phyloP scores from a whole-genome alignment of 2,329 filamentous ascomycete species.

The Pseudocercospora musae region DNA sequence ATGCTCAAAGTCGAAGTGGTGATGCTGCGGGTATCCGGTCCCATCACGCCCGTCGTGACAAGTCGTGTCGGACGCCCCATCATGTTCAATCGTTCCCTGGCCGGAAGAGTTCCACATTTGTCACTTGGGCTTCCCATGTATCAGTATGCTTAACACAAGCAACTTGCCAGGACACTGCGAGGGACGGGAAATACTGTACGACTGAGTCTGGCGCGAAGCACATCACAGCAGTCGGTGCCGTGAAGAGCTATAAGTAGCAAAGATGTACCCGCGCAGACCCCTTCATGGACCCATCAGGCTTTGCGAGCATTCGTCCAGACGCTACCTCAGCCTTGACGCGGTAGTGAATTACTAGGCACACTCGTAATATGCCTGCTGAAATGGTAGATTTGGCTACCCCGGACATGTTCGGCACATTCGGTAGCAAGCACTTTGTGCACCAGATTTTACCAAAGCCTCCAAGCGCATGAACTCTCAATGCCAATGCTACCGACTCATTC shows the following conservation, averaged over 20 bases:
- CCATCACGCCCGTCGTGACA: no score
- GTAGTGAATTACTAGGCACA: not conserved
- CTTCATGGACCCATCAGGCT: no score
- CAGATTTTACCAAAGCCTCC: not conserved
- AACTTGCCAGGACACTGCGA: not conserved
- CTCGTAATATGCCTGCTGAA: not conserved
- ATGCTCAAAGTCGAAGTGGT: not conserved
- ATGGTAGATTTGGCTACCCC: not conserved
- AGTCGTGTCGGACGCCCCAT: no score
- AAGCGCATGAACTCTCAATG: not conserved
- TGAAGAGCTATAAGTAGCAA: not conserved
- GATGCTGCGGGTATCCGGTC: no score
- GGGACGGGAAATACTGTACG: not conserved
- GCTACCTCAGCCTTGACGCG: no score
- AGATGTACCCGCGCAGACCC: not conserved
- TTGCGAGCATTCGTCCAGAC: no score
- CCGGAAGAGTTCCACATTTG: no score
- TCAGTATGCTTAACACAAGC: not conserved
- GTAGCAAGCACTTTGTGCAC: not conserved
- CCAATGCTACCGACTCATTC: not conserved
- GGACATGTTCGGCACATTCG: not conserved
- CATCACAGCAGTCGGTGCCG: not conserved
- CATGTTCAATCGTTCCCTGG: no score
- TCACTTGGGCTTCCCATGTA: no score
- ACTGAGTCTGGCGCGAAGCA: not conserved